Conservation (phyloP, 2,329 filamentous ascomycete species). For the Botryosphaeria agaves region DNA sequence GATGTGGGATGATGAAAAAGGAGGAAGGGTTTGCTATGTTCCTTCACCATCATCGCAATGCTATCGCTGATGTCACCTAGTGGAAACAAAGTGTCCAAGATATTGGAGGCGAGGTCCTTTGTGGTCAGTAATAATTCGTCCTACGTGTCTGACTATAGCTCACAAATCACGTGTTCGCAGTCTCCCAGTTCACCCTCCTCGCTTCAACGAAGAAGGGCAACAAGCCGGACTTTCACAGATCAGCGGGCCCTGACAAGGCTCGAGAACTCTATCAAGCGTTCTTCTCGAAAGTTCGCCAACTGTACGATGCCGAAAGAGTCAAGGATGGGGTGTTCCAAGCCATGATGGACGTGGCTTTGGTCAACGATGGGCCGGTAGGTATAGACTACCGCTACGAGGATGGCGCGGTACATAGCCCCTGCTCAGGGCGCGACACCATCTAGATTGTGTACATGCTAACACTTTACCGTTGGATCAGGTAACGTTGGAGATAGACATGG, state of each 20-base stretch:
- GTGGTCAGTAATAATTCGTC: slow-evolving; percentile 40
- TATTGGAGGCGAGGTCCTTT: slow-evolving; percentile 82
- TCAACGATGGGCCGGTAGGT: slow-evolving; percentile 70
- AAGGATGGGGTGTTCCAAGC: slow-evolving; percentile 96
- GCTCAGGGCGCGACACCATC: too few species aligned
- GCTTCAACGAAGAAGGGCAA: slow-evolving; percentile 90
- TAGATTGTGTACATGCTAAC: too few species aligned
- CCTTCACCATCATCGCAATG: neutral
- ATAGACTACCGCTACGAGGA: slow-evolving; percentile 39
- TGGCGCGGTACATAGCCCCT: slow-evolving; percentile 38
- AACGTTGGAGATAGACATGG: slow-evolving; percentile 30
- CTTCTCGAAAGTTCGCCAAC: slow-evolving; percentile 53
- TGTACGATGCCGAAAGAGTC: slow-evolving; percentile 58
- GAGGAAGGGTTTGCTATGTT: slow-evolving; percentile 36
- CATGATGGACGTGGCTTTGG: slow-evolving; percentile 92
- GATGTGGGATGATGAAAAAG: slow-evolving; percentile 73
- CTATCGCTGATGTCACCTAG: slow-evolving; percentile 21
- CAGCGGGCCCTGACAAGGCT: slow-evolving; percentile 62
- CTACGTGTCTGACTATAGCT: neutral
- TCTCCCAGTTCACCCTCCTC: slow-evolving; percentile 91
- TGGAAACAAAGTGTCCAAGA: slow-evolving; percentile 88
- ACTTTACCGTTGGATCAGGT: too few species aligned
- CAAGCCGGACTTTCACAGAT: slow-evolving; percentile 89
- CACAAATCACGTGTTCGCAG: slow-evolving; percentile 28
- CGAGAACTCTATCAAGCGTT: slow-evolving; percentile 73